Conservation (phyloP, 2,329 filamentous ascomycete species). For the Paramyrothecium roridum region DNA sequence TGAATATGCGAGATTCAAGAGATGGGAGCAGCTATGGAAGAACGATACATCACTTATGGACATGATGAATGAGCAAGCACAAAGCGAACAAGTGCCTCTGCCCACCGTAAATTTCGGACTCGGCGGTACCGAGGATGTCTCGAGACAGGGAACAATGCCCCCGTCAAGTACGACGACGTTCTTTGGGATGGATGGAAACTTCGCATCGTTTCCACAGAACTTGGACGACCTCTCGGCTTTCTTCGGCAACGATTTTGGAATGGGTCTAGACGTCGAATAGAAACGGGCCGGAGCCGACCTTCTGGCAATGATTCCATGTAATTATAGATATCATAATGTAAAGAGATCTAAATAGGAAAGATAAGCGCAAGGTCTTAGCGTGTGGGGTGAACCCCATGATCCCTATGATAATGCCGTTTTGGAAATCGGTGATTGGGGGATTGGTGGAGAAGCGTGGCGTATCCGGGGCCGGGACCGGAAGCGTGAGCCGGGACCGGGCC, state of each 20-base stretch:
- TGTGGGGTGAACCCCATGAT: neutral
- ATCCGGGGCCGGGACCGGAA: neutral
- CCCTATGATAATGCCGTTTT: neutral
- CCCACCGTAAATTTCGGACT: slow-evolving; percentile 17
- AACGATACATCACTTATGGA: slow-evolving; percentile 28
- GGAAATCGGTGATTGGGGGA: neutral
- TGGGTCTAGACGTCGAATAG: neutral
- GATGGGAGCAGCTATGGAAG: slow-evolving; percentile 48
- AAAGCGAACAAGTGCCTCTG: slow-evolving; percentile 16
- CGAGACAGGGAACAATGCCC: slow-evolving; percentile 17
- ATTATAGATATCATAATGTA: neutral
- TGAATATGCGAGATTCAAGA: slow-evolving; percentile 48
- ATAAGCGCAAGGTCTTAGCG: neutral
- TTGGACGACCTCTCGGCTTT: slow-evolving; percentile 33
- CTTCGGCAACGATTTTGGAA: slow-evolving; percentile 25
- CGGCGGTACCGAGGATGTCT: slow-evolving; percentile 15
- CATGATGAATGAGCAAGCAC: slow-evolving; percentile 17
- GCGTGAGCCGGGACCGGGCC: neutral
- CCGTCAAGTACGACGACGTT: slow-evolving; percentile 24
- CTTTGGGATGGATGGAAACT: slow-evolving; percentile 31
- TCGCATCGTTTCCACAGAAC: slow-evolving; percentile 34
- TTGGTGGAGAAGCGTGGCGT: neutral
- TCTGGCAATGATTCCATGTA: neutral
- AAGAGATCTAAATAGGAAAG: neutral
- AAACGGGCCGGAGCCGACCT: neutral